Conservation (phyloP, 2,329 filamentous ascomycete genomes). For the Trichoderma koningii region DNA sequence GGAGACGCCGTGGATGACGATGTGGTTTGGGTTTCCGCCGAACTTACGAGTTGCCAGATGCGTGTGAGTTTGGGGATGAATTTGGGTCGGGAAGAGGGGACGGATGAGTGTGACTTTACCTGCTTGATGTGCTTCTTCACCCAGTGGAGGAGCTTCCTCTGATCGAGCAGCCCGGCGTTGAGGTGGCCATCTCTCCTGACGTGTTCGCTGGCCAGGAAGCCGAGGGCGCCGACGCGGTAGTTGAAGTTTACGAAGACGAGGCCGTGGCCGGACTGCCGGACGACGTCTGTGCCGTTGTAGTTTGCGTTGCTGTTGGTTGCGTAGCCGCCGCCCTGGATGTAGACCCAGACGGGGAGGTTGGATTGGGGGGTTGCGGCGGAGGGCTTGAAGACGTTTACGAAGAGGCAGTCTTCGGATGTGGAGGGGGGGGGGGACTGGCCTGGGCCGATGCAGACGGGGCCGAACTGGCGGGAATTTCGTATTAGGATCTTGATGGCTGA, state of each 20-base stretch:
- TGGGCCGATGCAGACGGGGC: conserved; percentile 47
- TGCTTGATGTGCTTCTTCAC: conserved; percentile 59
- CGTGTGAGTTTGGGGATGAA: too few relatives aligned
- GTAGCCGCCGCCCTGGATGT: conserved; percentile 53
- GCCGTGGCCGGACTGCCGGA: conserved; percentile 47
- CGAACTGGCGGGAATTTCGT: conserved; percentile 40
- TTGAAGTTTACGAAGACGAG: conserved; percentile 63
- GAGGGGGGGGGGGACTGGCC: conserved; percentile 33
- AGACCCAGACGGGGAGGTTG: conserved; percentile 45
- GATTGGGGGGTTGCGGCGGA: conserved; percentile 34
- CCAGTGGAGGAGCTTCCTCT: conserved; percentile 63
- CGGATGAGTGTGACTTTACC: conserved; percentile 38
- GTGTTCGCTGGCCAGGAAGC: conserved; percentile 61
- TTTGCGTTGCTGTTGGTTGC: conserved; percentile 51
- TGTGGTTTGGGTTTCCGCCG: conserved; percentile 59
- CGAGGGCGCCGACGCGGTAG: conserved; percentile 63
- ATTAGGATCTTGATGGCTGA: too few relatives aligned
- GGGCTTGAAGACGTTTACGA: conserved; percentile 53
- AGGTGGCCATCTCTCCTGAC: conserved; percentile 58
- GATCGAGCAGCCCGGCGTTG: conserved; percentile 66
- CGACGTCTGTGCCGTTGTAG: conserved; percentile 52
- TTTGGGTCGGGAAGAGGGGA: too few relatives aligned
- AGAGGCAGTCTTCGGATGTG: conserved; percentile 50
- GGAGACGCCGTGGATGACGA: conserved; percentile 63
- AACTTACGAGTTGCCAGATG: conserved; percentile 40